These are phyloP conservation scores for Vitis hybrid DNA, from an alignment of 177 flowering plant species.

Conservation along the genomic window DNA sequence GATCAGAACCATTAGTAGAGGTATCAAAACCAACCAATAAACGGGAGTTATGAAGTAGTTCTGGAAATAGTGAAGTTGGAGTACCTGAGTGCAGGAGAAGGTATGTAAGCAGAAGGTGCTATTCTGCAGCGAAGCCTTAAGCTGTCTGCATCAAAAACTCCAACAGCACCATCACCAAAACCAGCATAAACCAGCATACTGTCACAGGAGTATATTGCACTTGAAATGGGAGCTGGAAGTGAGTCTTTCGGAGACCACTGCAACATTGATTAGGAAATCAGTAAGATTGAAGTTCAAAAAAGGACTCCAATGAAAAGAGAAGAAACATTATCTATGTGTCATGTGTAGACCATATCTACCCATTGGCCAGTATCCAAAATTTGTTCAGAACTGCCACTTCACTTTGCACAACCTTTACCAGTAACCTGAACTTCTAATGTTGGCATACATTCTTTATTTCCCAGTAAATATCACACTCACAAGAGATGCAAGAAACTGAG, in stretches of 20 bases:
- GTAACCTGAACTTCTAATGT: no score
- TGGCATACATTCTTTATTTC: no score
- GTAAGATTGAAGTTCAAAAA: neutral
- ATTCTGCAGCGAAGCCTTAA: conserved; percentile 56
- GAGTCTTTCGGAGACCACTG: conserved; percentile 59
- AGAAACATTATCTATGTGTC: no score
- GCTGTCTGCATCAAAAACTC: conserved; percentile 54
- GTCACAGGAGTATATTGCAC: conserved; percentile 62
- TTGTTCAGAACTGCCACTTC: no score
- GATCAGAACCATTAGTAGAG: no score
- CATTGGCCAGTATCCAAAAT: no score
- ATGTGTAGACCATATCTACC: no score
- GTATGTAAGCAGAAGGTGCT: conserved; percentile 47
- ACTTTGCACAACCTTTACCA: no score
- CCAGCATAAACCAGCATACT: conserved; percentile 47
- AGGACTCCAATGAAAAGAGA: neutral
- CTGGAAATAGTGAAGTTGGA: neutral
- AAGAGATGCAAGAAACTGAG: no score
- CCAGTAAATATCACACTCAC: no score
- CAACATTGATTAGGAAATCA: conserved; percentile 1
- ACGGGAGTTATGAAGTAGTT: no score
- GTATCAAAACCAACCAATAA: no score
- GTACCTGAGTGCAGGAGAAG: conserved; percentile 39
- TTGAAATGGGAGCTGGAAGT: conserved; percentile 53
- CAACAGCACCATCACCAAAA: conserved; percentile 63